These are phyloP conservation scores for Flaveria trinervia DNA, from an alignment of 129 eudicot species.

Conservation along the genomic window DNA sequence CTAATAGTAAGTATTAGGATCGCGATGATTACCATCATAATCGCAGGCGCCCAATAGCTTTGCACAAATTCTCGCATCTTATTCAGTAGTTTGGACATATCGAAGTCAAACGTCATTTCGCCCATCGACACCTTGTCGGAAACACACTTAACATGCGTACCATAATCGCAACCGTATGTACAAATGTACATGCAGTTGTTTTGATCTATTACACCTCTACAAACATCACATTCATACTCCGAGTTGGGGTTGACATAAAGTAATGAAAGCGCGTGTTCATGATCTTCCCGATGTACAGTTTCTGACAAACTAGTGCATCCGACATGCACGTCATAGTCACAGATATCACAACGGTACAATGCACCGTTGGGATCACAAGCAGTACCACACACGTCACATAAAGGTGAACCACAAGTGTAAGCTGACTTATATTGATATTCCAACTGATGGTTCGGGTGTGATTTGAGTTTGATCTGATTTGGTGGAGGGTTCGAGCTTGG, in stretches of 20 bases:
- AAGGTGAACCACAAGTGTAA: neutral
- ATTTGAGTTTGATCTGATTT: conserved; percentile 11
- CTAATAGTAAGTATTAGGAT: neutral
- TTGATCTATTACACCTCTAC: conserved; percentile 11
- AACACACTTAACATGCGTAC: conserved; percentile 31
- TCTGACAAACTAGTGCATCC: conserved; percentile 22
- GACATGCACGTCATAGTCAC: conserved; percentile 24
- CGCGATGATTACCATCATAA: neutral
- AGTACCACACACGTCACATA: conserved; percentile 30
- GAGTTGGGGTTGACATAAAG: conserved; percentile 19
- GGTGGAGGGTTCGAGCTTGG: neutral
- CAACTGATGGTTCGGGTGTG: conserved; percentile 25
- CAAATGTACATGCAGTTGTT: conserved; percentile 29
- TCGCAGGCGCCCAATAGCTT: neutral
- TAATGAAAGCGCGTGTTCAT: conserved; percentile 15
- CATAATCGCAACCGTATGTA: conserved; percentile 27
- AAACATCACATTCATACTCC: conserved; percentile 19
- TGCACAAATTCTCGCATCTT: conserved; percentile 1
- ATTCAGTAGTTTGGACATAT: conserved; percentile 23
- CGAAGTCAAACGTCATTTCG: conserved; percentile 13
- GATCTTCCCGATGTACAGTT: conserved; percentile 8
- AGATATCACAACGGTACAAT: conserved; percentile 13
- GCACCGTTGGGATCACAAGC: neutral
- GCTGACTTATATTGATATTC: conserved; percentile 13
- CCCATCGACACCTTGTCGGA: conserved; percentile 1